These are phyloP conservation scores for Allium cepa DNA, from an alignment of 106 monocot species.

Conservation along the genomic window DNA sequence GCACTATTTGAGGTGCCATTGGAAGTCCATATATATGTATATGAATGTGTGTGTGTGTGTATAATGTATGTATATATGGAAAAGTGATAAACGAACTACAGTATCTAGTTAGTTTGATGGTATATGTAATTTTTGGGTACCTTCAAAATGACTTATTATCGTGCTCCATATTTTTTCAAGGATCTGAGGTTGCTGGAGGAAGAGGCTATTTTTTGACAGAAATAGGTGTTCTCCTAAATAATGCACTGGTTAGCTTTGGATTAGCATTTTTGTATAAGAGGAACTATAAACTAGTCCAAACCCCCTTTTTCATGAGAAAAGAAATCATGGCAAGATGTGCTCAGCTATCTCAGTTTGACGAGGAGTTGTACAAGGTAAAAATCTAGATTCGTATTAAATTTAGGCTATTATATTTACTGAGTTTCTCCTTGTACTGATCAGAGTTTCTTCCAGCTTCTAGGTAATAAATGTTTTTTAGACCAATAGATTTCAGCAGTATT, in stretches of 20 bases:
- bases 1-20: too few relatives aligned
- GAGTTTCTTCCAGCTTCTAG: too few relatives aligned
- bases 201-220: constrained; percentile 93
- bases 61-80: too few relatives aligned
- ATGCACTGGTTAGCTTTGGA: constrained; percentile 76
- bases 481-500: not conserved
- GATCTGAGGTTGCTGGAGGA: constrained; percentile 89
- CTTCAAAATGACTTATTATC: not conserved
- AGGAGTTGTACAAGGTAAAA: constrained; percentile 90
- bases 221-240: constrained; percentile 66
- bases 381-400: not conserved
- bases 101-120: too few relatives aligned
- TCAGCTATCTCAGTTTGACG: constrained; percentile 93
- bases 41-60: too few relatives aligned
- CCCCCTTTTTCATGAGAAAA: constrained; percentile 99
- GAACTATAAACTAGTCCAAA: constrained; percentile 69
- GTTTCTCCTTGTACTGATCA: not conserved
- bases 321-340: constrained; percentile 97
- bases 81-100: too few relatives aligned
- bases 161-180: constrained; percentile 19
- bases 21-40: too few relatives aligned
- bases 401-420: not conserved
- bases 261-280: constrained; percentile 61
- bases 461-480: not conserved
- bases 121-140: not conserved